Percentiles rank a stretch among this genome's conserved stretches.
These are phyloP conservation scores for Apiosordaria backusii DNA, from an alignment of 495 filamentous ascomycete genomes.

Conservation along the genomic window DNA sequence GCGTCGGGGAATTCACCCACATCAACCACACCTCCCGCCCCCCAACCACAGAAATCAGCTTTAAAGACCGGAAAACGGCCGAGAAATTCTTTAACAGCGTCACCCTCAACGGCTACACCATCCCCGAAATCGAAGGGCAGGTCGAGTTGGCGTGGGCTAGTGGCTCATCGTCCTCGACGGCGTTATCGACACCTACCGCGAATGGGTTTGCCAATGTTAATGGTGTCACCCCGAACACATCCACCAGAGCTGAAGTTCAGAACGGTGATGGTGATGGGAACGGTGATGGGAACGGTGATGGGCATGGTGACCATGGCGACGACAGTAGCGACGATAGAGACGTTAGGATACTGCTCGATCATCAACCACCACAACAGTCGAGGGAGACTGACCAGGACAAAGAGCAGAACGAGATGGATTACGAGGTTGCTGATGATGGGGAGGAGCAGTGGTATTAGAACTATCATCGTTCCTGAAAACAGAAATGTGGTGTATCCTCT, in stretches of 20 bases:
- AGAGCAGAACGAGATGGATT: constrained; percentile 38
- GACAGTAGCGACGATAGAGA: constrained; percentile 32
- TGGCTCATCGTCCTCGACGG: constrained; percentile 19
- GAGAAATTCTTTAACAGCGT: constrained; percentile 75
- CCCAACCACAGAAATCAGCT: constrained; percentile 61
- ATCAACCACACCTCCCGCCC: constrained; percentile 59
- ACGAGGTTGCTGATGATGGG: constrained; percentile 45
- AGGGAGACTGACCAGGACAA: constrained; percentile 7
- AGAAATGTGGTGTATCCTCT: no score
- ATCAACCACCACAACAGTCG: constrained; percentile 9
- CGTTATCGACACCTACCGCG: neutral
- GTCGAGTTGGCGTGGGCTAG: constrained; percentile 72
- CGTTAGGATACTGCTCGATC: constrained; percentile 31
- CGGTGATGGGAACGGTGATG: neutral
- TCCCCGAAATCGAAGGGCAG: constrained; percentile 68
- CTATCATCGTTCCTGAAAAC: neutral
- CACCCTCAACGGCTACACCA: constrained; percentile 51
- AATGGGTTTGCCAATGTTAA: neutral
- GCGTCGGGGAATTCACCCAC: constrained; percentile 75
- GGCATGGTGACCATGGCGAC: constrained; percentile 5
- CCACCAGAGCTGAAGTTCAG: neutral
- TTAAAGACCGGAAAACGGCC: constrained; percentile 85
- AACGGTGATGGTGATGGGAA: neutral
- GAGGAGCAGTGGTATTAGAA: constrained; percentile 39
- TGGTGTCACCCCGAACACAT: neutral